Conservation (phyloP, 192 early-diverging fungal species). For the Rhizoclosmatium globosum region DNA sequence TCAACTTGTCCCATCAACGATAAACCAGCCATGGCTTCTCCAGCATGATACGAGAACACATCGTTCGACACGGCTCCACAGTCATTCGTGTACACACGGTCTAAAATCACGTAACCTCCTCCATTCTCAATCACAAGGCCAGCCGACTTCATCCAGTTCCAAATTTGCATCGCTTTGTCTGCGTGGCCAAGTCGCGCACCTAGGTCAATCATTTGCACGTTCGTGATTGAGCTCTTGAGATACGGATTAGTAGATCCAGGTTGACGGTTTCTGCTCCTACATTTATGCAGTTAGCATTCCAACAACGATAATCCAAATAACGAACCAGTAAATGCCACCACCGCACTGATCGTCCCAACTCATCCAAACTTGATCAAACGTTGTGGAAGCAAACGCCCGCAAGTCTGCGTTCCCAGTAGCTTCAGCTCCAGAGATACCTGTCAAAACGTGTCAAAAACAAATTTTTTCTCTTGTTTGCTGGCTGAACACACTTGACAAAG, state of each 20-base stretch:
- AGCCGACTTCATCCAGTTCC: conserved; percentile 49
- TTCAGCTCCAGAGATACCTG: conserved; percentile 5
- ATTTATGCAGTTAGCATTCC: no score
- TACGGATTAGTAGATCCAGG: neutral
- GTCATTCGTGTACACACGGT: conserved; percentile 18
- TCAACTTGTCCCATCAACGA: conserved; percentile 23
- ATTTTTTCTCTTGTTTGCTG: neutral
- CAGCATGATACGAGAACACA: conserved; percentile 33
- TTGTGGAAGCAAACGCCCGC: conserved; percentile 18
- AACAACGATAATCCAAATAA: no score
- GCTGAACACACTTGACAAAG: conserved; percentile 9
- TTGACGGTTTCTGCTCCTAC: conserved; percentile 42
- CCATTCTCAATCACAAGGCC: neutral
- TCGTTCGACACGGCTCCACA: neutral
- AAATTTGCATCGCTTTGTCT: conserved; percentile 40
- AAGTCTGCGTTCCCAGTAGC: neutral
- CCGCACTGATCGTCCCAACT: conserved; percentile 13
- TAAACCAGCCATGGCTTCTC: conserved; percentile 31
- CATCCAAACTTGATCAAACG: conserved; percentile 1
- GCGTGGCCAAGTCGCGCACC: conserved; percentile 46
- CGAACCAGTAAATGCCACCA: conserved; percentile 21
- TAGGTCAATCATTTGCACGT: conserved; percentile 48
- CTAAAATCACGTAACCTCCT: conserved; percentile 19
- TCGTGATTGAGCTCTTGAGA: conserved; percentile 59
- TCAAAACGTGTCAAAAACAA: neutral